Evolutionary conservation across 2,329 filamentous ascomycete species (phyloP).

Genomic region (Calycina herbarum): DNA sequence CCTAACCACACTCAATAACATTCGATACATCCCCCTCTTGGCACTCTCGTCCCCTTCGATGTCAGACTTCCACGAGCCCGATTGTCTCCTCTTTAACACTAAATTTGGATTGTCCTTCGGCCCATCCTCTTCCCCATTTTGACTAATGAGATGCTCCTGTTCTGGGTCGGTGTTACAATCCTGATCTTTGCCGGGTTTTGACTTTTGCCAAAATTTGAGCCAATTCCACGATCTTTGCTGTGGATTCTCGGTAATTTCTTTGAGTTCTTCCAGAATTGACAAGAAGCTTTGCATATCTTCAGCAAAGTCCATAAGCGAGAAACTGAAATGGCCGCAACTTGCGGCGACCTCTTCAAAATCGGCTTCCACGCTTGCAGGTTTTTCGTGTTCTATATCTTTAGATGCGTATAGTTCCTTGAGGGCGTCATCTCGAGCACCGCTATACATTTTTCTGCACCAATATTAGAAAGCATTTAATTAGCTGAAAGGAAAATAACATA

Average conservation of each 20-base stretch:
- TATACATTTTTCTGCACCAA: slow-evolving; percentile 63
- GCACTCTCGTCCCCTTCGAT: slow-evolving; percentile 12
- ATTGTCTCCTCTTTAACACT: slow-evolving; percentile 23
- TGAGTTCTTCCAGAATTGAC: slow-evolving; percentile 81
- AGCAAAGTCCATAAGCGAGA: slow-evolving; percentile 85
- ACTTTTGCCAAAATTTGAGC: slow-evolving; percentile 73
- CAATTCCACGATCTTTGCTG: slow-evolving; percentile 75
- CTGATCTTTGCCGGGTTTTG: slow-evolving; percentile 11
- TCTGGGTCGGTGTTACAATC: slow-evolving; percentile 28
- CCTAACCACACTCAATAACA: slow-evolving; percentile 54
- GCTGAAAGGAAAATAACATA: slow-evolving; percentile 20
- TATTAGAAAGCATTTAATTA: slow-evolving; percentile 11
- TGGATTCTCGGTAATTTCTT: slow-evolving; percentile 64
- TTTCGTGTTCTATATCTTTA: slow-evolving; percentile 68
- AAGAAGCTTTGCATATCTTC: slow-evolving; percentile 85
- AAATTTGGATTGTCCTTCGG: slow-evolving; percentile 32
- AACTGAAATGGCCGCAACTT: slow-evolving; percentile 96
- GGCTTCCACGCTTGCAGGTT: slow-evolving; percentile 75
- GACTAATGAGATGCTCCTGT: slow-evolving; percentile 32
- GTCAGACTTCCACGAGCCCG: slow-evolving; percentile 16
- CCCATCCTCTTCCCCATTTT: slow-evolving; percentile 24
- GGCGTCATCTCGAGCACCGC: slow-evolving; percentile 71
- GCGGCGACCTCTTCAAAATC: slow-evolving; percentile 97
- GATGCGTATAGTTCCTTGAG: slow-evolving; percentile 77
- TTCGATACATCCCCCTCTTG: slow-evolving; percentile 36